A percentile compares a stretch with the other conserved stretches of the same genome.
Evolutionary conservation across 2,329 filamentous ascomycete species (phyloP).

Genomic region (Beauveria brongniartii): DNA sequence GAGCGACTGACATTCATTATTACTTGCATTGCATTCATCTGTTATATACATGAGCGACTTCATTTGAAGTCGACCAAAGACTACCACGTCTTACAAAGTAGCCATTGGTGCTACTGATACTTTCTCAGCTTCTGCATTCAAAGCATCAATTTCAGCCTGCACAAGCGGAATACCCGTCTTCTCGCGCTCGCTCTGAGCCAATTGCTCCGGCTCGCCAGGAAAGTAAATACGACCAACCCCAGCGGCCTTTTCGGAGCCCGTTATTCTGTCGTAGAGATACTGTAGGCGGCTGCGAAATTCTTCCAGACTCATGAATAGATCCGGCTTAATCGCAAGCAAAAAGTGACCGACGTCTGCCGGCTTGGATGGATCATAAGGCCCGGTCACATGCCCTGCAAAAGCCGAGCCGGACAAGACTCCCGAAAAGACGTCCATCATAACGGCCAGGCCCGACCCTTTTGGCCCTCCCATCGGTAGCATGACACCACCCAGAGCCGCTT

Average conservation of each 20-base stretch:
- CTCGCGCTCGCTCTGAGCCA: conserved; percentile 41
- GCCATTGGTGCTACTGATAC: conserved; percentile 28
- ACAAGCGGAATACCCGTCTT: conserved; percentile 51
- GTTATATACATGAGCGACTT: neutral
- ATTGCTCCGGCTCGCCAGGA: conserved; percentile 54
- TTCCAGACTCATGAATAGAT: conserved; percentile 62
- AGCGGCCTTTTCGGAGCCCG: conserved; percentile 44
- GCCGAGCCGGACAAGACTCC: conserved; percentile 69
- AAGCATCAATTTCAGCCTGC: conserved; percentile 44
- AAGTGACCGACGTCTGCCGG: conserved; percentile 69
- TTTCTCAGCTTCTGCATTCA: conserved; percentile 44
- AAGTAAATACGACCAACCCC: conserved; percentile 54
- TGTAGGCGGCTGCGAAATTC: conserved; percentile 59
- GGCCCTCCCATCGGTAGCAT: conserved; percentile 84
- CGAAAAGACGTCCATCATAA: conserved; percentile 89
- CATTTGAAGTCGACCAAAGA: neutral
- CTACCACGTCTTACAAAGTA: neutral
- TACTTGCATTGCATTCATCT: neutral
- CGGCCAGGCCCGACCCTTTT: conserved; percentile 66
- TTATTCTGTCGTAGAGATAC: conserved; percentile 45
- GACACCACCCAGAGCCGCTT: conserved; percentile 61
- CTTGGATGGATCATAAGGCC: conserved; percentile 64
- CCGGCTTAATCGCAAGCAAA: conserved; percentile 62
- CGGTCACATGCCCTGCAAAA: conserved; percentile 69
- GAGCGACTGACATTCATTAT: neutral